A percentile compares a stretch with the other conserved stretches of the same genome.
phyloP scores from a whole-genome alignment of 2,329 filamentous ascomycete genomes.

The Hypoxylon sp. region DNA sequence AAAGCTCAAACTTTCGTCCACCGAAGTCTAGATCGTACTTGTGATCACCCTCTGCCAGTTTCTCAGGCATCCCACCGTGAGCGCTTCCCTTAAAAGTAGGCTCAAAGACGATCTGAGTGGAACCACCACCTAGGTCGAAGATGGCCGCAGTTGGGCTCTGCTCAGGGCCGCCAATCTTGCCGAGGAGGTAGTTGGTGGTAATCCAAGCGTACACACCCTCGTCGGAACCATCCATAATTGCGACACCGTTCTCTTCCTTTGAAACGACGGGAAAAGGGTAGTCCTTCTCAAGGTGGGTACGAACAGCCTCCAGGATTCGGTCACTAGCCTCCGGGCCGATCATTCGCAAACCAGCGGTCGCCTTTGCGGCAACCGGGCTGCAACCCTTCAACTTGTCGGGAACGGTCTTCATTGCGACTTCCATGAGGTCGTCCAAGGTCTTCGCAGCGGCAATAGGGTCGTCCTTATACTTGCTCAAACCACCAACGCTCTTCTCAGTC shows the following conservation, averaged over 20 bases:
- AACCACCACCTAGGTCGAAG: slow-evolving; percentile 96
- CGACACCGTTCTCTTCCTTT: slow-evolving; percentile 85
- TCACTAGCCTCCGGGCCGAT: slow-evolving; percentile 85
- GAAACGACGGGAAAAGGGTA: slow-evolving; percentile 97
- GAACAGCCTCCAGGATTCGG: slow-evolving; percentile 88
- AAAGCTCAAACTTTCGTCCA: slow-evolving; percentile 90
- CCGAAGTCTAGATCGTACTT: slow-evolving; percentile 94
- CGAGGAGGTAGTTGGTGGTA: slow-evolving; percentile 97
- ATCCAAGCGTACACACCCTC: slow-evolving; percentile 99
- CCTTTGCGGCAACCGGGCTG: slow-evolving; percentile 96
- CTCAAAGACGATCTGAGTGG: slow-evolving; percentile 98
- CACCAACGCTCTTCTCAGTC: slow-evolving; percentile 89
- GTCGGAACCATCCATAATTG: slow-evolving; percentile 97
- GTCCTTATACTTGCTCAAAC: slow-evolving; percentile 85
- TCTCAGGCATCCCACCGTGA: slow-evolving; percentile 85
- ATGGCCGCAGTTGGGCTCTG: slow-evolving; percentile 92
- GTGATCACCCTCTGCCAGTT: slow-evolving; percentile 90
- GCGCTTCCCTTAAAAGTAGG: slow-evolving; percentile 85
- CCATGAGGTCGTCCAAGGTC: slow-evolving; percentile 89
- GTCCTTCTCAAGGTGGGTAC: slow-evolving; percentile 84
- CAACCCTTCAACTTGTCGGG: slow-evolving; percentile 93
- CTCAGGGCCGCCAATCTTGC: slow-evolving; percentile 95
- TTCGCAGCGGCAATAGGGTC: slow-evolving; percentile 90
- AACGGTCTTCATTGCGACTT: slow-evolving; percentile 85
- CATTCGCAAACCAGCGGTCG: slow-evolving; percentile 92